Conservation (phyloP, 441 rosid genomes). For the Pelargonium citronellum region DNA sequence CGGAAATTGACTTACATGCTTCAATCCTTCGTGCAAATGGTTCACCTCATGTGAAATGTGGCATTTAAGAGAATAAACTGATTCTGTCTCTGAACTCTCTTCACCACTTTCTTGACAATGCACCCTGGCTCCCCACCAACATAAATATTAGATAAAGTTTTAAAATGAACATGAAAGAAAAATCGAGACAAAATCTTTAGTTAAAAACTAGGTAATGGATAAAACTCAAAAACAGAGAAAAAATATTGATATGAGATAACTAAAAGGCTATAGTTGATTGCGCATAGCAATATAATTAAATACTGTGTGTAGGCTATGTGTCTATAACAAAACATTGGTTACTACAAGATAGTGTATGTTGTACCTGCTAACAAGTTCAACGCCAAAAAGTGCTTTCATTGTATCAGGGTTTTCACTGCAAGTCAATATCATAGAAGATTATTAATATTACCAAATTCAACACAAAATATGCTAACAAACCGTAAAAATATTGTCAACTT, state of each 20-base stretch:
- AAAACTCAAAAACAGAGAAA: neutral
- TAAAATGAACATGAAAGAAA: constrained; percentile 11
- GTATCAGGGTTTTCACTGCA: constrained; percentile 58
- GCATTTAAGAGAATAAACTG: constrained; percentile 76
- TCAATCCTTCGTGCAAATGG: constrained; percentile 93
- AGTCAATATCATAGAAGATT: neutral
- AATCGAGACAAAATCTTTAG: neutral
- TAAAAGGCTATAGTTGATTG: constrained; percentile 1
- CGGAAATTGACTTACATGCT: constrained; percentile 55
- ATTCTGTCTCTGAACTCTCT: constrained; percentile 82
- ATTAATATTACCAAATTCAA: neutral
- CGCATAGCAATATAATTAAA: neutral
- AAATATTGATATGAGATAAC: too few species aligned
- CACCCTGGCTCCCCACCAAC: constrained; percentile 38
- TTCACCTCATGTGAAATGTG: constrained; percentile 95
- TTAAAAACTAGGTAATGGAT: neutral
- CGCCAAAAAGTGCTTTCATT: constrained; percentile 68
- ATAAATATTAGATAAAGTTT: constrained; percentile 9
- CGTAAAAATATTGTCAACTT: neutral
- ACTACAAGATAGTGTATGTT: neutral
- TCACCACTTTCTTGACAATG: constrained; percentile 91
- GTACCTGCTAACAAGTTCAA: constrained; percentile 79
- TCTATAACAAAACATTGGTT: neutral
- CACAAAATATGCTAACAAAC: neutral
- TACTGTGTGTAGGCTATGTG: neutral